Evolutionary conservation across 75 land plant species (phyloP), one percentile per base, ranked within the genome.

Genomic region (Cupressus sempervirens): DNA sequence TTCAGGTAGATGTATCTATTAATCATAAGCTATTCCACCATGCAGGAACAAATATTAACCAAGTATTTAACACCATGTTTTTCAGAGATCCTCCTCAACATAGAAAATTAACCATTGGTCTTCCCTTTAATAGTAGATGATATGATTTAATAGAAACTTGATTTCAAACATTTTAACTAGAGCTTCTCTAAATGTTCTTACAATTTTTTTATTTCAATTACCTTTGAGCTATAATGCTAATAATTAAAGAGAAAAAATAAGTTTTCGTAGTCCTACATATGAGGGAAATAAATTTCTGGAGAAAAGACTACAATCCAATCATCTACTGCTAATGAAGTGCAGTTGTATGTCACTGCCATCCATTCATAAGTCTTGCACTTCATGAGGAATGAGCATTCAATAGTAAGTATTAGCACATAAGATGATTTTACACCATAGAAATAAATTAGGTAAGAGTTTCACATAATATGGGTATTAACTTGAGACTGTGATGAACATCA

Each of bases 261-360:
- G 9, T 56, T 80, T 12, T 53, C 8, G 2, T 36, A 80, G 46
- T 67, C 29, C 16, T 80, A 8, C 2, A 18, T 5, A 76, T 83
- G 32, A 76, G 10, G 11, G 41, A 83, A 4, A 54, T 81, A 38
- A 85, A 65, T 26, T n/a, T 93, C 94, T 15, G 97, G 97, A 82
- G 97, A 96, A 84, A 96, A 96, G 30, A 94, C 96, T 13, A 95
- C 99, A 80, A 97, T 91, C 99, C 99, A 97, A 86, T 97, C 98
- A 86, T 89, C 86, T 86, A 46, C 67, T 74, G 92, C 92, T 56
- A 91, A 91, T 43, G 87, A 84, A 53, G 94, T 88, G 53, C 48
- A 87, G 81, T 87, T 88, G 87, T 84, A 95, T 50, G 87, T 82
- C 76, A 97, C 83, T 62, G 86, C 93, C 72, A 97, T 92, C 91